A percentile compares a stretch with the other conserved stretches of the same genome.
phyloP scores from a whole-genome alignment of 768 basidiomycete genomes.

The Tephrocybe sp. region DNA sequence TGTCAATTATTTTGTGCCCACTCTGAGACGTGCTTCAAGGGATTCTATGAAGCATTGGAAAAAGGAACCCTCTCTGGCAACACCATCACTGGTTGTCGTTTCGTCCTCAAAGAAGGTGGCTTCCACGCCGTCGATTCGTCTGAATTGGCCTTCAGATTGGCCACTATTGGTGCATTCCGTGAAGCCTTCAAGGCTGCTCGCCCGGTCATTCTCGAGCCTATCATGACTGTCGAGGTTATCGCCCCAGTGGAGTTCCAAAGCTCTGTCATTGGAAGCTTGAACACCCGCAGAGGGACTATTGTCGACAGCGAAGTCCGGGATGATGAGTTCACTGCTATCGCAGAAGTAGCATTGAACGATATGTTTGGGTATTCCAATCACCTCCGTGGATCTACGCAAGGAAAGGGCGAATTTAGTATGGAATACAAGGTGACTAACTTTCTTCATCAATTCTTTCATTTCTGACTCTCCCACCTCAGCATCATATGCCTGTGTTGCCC shows the following conservation, averaged over 20 bases:
- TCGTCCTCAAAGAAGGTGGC: conserved; percentile 89
- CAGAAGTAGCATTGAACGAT: conserved; percentile 93
- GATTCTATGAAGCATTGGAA: conserved; percentile 91
- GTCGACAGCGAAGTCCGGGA: conserved; percentile 95
- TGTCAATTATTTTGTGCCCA: not conserved
- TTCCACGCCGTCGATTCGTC: conserved; percentile 95
- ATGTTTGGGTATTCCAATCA: conserved; percentile 98
- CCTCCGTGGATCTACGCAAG: conserved; percentile 91
- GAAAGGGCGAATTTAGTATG: conserved; percentile 89
- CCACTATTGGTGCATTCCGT: conserved; percentile 88
- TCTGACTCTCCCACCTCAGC: conserved; percentile 34
- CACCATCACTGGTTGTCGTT: conserved; percentile 77
- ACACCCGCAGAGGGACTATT: conserved; percentile 89
- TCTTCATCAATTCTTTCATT: conserved; percentile 7
- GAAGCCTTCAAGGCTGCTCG: conserved; percentile 78
- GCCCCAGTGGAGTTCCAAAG: conserved; percentile 96
- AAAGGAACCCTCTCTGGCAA: conserved; percentile 90
- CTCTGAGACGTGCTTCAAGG: conserved; percentile 41
- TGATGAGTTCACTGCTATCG: conserved; percentile 90
- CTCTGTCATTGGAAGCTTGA: conserved; percentile 90
- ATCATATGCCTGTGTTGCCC: conserved; percentile 80
- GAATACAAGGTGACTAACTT: conserved; percentile 63
- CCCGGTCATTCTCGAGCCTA: conserved; percentile 90
- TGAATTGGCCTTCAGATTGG: conserved; percentile 91
- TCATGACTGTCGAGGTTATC: conserved; percentile 97